Conservation (phyloP, 352 stramenopile species). For the Pilasporangium apinafurcum region DNA sequence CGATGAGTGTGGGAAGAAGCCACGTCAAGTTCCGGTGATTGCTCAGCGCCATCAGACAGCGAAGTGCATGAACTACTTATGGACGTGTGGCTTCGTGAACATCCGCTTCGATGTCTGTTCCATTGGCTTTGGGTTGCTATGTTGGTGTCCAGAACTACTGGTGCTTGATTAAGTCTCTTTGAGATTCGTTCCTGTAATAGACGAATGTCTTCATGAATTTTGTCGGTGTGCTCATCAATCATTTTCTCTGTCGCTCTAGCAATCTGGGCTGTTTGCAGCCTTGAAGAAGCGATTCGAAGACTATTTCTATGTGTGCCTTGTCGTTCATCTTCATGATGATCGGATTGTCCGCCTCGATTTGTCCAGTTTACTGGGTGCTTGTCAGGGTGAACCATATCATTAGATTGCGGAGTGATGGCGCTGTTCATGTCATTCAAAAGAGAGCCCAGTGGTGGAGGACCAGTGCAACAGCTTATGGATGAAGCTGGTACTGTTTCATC, state of each 20-base stretch:
- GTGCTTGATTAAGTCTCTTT: slow-evolving; percentile 42
- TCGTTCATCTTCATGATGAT: not conserved
- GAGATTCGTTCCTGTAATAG: slow-evolving; percentile 60
- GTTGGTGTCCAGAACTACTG: not conserved
- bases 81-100: slow-evolving; percentile 1
- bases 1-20: too few species aligned
- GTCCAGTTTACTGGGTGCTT: too few species aligned
- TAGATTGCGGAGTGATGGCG: too few species aligned
- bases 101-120: not conserved
- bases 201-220: slow-evolving; percentile 69
- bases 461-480: too few species aligned
- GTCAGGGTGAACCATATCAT: too few species aligned
- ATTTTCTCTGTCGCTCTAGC: slow-evolving; percentile 12
- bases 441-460: too few species aligned
- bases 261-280: too few species aligned
- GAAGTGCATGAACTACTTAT: slow-evolving; percentile 22
- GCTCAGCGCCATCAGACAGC: slow-evolving; percentile 19
- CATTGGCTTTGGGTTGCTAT: not conserved
- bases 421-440: too few species aligned
- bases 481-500: too few species aligned
- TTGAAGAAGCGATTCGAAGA: too few species aligned
- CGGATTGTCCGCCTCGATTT: not conserved
- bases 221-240: slow-evolving; percentile 55
- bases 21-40: not conserved
- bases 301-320: not conserved